Evolutionary conservation across 2,329 filamentous ascomycete genomes (phyloP).

Genomic region (Teratosphaeria epicoccoides): DNA sequence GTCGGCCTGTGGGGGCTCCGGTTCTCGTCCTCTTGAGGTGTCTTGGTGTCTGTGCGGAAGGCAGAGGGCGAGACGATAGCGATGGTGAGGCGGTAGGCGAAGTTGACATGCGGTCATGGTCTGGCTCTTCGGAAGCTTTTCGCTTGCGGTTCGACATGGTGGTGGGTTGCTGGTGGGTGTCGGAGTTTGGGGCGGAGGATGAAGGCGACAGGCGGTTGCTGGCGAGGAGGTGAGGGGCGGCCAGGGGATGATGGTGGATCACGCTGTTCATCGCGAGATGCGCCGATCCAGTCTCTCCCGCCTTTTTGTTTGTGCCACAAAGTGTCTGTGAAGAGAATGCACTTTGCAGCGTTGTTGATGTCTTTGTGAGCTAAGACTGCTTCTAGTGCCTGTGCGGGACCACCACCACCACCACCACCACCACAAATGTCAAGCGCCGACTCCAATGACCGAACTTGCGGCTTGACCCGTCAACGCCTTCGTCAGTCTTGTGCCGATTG

Average conservation of each 20-base stretch:
- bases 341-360: not conserved
- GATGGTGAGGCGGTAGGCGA: slow-evolving; percentile 78
- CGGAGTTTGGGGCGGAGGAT: slow-evolving; percentile 33
- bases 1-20: slow-evolving; percentile 54
- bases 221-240: slow-evolving; percentile 49
- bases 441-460: not conserved
- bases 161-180: slow-evolving; percentile 1
- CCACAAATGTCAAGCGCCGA: too few species aligned
- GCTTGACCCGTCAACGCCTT: not conserved
- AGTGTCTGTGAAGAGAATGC: not conserved
- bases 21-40: slow-evolving; percentile 58
- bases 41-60: slow-evolving; percentile 40
- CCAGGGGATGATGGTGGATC: slow-evolving; percentile 46
- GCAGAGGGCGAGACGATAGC: slow-evolving; percentile 55
- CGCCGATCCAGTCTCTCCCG: not conserved
- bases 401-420: too few species aligned
- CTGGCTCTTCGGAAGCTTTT: slow-evolving; percentile 67
- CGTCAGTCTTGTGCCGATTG: not conserved
- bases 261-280: slow-evolving; percentile 49
- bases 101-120: slow-evolving; percentile 73
- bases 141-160: slow-evolving; percentile 56
- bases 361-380: not conserved
- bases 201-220: slow-evolving; percentile 50
- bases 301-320: not conserved
- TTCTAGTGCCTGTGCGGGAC: not conserved